Evolutionary conservation across 768 basidiomycete species (phyloP).

Genomic region (Goffeauzyma gilvescens): DNA sequence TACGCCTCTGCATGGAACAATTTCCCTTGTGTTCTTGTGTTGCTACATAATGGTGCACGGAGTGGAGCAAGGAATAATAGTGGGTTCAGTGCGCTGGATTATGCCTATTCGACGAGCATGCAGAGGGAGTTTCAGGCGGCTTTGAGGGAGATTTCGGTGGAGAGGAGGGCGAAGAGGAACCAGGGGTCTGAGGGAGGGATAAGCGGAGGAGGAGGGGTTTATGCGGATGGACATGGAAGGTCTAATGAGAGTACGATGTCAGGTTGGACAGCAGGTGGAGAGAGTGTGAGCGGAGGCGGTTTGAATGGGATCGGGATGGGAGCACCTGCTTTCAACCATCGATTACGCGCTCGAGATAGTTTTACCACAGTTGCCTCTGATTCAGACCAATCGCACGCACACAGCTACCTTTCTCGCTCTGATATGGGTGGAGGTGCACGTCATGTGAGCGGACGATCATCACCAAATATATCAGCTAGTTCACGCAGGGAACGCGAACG

Average conservation of each 20-base stretch:
- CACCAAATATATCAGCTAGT: too few relatives aligned
- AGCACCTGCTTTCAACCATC: too few relatives aligned
- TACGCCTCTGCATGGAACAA: conserved; percentile 31
- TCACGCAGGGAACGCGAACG: too few relatives aligned
- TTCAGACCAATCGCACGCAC: too few relatives aligned
- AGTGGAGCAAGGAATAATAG: conserved; percentile 68
- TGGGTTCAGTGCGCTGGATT: conserved; percentile 80
- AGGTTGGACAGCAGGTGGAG: too few relatives aligned
- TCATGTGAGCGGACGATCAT: not conserved
- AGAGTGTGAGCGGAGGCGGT: not conserved
- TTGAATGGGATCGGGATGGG: not conserved
- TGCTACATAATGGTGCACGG: conserved; percentile 76
- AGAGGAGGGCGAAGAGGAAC: conserved; percentile 4
- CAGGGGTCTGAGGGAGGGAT: not conserved
- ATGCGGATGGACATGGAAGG: too few relatives aligned
- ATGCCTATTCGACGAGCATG: conserved; percentile 51
- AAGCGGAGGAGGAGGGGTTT: too few relatives aligned
- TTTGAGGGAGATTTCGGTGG: conserved; percentile 15
- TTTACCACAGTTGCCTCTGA: too few relatives aligned
- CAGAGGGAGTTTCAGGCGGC: conserved; percentile 11
- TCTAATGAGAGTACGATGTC: too few relatives aligned
- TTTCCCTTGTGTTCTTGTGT: conserved; percentile 49
- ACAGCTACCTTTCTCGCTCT: not conserved
- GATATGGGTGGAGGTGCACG: not conserved
- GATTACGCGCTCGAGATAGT: too few relatives aligned